Base-by-base conservation (phyloP, 139 green algal genomes). In the Pleodorina starrii region DNA sequence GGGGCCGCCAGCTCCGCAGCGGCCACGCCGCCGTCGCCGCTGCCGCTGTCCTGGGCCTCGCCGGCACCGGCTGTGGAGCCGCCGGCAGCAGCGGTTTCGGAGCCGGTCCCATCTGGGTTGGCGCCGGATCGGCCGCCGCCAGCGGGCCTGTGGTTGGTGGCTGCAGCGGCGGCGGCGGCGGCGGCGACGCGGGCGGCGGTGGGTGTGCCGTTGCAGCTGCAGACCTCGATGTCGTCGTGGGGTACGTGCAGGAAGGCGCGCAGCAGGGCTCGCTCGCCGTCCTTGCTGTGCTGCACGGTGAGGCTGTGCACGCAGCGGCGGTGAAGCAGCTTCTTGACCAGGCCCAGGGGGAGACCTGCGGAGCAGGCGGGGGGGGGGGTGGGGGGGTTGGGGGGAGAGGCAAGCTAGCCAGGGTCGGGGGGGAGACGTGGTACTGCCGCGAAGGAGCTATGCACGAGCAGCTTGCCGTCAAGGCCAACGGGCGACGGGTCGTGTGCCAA, bases 261-360 rank as follows among this genome's bases (percentile, higher is more conserved):
- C 50, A 89, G 84, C 48, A 89, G 35, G n/a, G 60, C 21, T 1
- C 84, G 71, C 71, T 84, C 9, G 29, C 84, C 71, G 69, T 89
- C 84, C 5, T 32, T 40, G 69, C 84, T 89, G 68, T 63, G 42
- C 40, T 59, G 42, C 12, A 32, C 59, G 59, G 29, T 76, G 40
- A 86, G 57, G 80, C 59, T 76, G 59, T 86, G 80, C 14, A 86
- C 59, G 59, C 59, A 59, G 40, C 59, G 80, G 59, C 57, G 59
- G 40, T 76, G 57, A 40, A 86, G 80, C 40, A 86, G 59, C 42
- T 77, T 42, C 59, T 86, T 86, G 0, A 6, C 80, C 80, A 86
- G 16, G 38, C 57, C 59, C 57, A 86, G 0, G 59, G 59, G 10
- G 80, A 86, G 5, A 86, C 80, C 80, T 86, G 78, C 14, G 19